Evolutionary conservation across 2,329 filamentous ascomycete genomes (phyloP), one percentile per base, ranked within the genome.

Genomic region (Eutypella sp.): DNA sequence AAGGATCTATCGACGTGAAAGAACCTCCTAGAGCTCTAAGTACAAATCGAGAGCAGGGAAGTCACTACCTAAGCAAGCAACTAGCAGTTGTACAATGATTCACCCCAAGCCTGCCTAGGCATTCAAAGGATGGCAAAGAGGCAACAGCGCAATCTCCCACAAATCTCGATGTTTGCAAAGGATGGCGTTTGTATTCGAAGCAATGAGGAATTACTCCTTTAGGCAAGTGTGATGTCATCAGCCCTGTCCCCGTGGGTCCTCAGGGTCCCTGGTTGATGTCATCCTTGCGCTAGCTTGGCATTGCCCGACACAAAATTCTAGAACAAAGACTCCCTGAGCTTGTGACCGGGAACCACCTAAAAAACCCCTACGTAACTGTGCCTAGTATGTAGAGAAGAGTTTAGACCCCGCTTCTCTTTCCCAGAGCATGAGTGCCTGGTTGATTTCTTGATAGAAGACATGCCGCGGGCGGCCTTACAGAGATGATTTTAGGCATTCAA

Each of bases 161-260:
- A 44, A 46, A 48, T 48, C 43, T 51, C 39, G 49, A 53, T 53
- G 47, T 33, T 19, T 13, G 9, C 4, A 50, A 40, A 47, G 36
- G 27, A 47, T 47, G 48, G 48, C 46, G 44, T 45, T 51, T 46
- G 38, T 31, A 31, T 16, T 31, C 25, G 38, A 8, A 31, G 42
- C 46, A 23, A 34, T 31, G 47, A 36, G 47, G 46, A 40, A 38
- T 49, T 54, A 46, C 54, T 15, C 49, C 48, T 57, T 57, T 55
- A 49, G 56, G 54, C 45, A 56, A 53, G 25, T 37, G 49, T 31
- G 46, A 56, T 50, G 52, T 56, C 50, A 54, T 51, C 23, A 6
- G 18, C 13, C 43, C 47, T 47, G 27, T 29, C 45, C n/a, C 29
- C 31, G 13, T 42, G 40, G 40, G 24, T 27, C 25, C 16, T 43